Base-by-base conservation (phyloP, 1,284 basidiomycete genomes). In the Testicularia cyperi region DNA sequence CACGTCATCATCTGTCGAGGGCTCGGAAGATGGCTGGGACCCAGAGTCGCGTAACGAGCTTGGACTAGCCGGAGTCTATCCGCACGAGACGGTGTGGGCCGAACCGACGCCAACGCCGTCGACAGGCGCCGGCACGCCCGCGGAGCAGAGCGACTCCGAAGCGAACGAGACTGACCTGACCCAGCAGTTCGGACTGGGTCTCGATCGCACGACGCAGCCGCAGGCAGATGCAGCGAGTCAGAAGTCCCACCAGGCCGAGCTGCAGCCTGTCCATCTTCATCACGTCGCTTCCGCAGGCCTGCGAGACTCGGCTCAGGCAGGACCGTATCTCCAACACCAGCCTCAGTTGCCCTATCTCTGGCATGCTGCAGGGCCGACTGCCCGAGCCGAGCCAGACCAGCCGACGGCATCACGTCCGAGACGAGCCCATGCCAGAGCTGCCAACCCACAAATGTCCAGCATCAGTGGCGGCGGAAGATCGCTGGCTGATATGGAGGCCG, bases 61-160 rank as follows among this genome's bases (percentile, higher is more conserved):
- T 16, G 53, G 54, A 6, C 36, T 64, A n/a, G 38, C 53, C 36
- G 54, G 61, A 18, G 49, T 55, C n/a, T 55, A 57, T 38, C 55
- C 61, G n/a, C 54, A 54, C 24, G 54, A 64, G 29, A 58, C 51
- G 1, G 23, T 58, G 5, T 64, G 61, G 61, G 31, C 42, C 7
- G 30, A 51, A 33, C 42, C 49, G 1, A 58, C 54, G 6, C 54
- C 60, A 16, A 58, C 61, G 12, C 54, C 54, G 16, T 52, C 49
- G 20, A 64, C 54, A 10, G 61, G 61, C 16, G 19, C 28, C 7
- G 45, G 49, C 6, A 58, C 61, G n/a, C 61, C 55, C 3, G n/a
- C 48, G n/a, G 42, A 37, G 22, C 26, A 28, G 18, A n/a, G 24
- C 20, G 28, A 14, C 13, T 28, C 25, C n/a, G n/a, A 9, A 9